Evolutionary conservation across 169 alveolate genomes (phyloP), one percentile per base, ranked within the genome.

Genomic region (Plasmodium chabaudi): DNA sequence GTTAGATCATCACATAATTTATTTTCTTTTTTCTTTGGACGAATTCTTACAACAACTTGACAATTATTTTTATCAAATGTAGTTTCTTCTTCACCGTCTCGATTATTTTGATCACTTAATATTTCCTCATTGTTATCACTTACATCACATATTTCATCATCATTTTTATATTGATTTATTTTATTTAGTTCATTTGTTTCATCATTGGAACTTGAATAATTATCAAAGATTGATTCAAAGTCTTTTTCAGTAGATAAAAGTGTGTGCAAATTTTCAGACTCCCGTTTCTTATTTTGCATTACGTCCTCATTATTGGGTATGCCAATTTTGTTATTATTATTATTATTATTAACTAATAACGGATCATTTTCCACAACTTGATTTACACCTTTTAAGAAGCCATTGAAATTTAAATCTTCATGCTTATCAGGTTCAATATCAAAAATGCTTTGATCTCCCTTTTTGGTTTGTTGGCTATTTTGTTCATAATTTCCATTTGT

Each of bases 41-140:
- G 39, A 61, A 74, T 74, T 53, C 88, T 39, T 61, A 74, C 68
- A 60, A 74, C 44, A 25, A 74, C 88, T 74, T 74, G 67, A 19
- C 88, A 74, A 21, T 74, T 60, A n/a, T 74, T 39, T 44, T 68
- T 25, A 12, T 61, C 74, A 74, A 25, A 25, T 2, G 7, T 34
- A 34, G 42, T 34, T 34, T 5, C 42, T 3, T 34, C 42, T 3
- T 34, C 42, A 34, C 42, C 6, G 4, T 34, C 42, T 34, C 42
- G 42, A 34, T 34, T 34, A 34, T 34, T 34, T 34, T 34, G 7
- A 3, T 34, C 42, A 34, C 42, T 34, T 34, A 34, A 34, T 34
- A 34, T 34, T 34, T 34, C 42, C 42, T 3, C 42, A 51, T 25
- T 74, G 25, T 47, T 12, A 7, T 44, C 42, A 12, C 25, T 72